These are phyloP conservation scores for Ceratonia siliqua DNA, from an alignment of 306 rosid genomes.

Conservation along the genomic window DNA sequence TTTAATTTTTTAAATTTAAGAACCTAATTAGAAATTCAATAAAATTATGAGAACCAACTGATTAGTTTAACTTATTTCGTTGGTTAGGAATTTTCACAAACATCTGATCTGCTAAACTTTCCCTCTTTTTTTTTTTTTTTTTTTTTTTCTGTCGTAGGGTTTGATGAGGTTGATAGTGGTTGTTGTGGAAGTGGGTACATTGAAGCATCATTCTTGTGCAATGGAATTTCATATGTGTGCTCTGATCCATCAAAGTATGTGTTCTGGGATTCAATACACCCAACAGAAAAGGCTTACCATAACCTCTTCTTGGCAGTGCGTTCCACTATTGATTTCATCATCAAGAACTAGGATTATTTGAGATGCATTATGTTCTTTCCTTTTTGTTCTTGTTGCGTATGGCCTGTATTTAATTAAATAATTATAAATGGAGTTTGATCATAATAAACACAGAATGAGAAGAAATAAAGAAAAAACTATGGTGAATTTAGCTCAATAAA, in stretches of 20 bases:
- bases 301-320: constrained; percentile 38
- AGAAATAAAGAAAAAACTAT: no score
- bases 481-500: no score
- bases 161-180: constrained; percentile 50
- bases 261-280: constrained; percentile 84
- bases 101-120: not conserved
- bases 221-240: constrained; percentile 46
- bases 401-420: not conserved
- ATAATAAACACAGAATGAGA: no score
- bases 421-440: not conserved
- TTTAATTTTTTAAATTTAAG: no score
- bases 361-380: not conserved
- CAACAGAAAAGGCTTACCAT: constrained; percentile 55
- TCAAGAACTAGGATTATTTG: constrained; percentile 33
- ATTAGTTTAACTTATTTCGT: no score
- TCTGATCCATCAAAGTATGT: constrained; percentile 56
- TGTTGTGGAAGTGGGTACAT: constrained; percentile 75
- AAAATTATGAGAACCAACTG: no score
- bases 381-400: not conserved
- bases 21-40: no score
- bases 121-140: not conserved
- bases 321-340: constrained; percentile 44
- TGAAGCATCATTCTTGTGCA: constrained; percentile 60
- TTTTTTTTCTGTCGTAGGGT: constrained; percentile 35
- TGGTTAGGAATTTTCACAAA: not conserved